phyloP scores from a whole-genome alignment of 495 filamentous ascomycete genomes.

The Aspergillus bridgeri region DNA sequence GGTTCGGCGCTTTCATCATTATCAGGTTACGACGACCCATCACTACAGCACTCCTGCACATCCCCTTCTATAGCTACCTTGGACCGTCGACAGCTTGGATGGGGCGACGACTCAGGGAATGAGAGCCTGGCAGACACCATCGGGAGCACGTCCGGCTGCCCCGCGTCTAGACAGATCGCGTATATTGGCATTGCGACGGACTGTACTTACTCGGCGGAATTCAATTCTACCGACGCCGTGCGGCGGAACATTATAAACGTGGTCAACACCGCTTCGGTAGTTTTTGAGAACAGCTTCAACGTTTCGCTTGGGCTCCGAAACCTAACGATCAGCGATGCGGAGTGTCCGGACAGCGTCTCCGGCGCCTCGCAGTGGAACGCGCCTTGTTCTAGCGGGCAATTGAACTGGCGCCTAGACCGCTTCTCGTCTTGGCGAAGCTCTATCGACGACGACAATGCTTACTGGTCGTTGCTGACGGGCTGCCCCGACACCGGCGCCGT shows the following conservation, averaged over 20 bases:
- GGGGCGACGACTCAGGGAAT: background rate
- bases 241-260: slow-evolving; percentile 66
- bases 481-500: slow-evolving; percentile 71
- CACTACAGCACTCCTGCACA: background rate
- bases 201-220: slow-evolving; percentile 71
- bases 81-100: background rate
- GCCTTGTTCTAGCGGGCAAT: slow-evolving; percentile 54
- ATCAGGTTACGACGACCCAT: background rate
- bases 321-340: slow-evolving; percentile 61
- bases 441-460: slow-evolving; percentile 66
- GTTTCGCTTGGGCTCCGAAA: slow-evolving; percentile 80
- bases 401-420: slow-evolving; percentile 69
- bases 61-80: background rate
- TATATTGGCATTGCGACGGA: slow-evolving; percentile 80
- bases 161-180: slow-evolving; percentile 71
- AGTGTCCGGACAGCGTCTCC: slow-evolving; percentile 62
- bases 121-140: slow-evolving; percentile 37
- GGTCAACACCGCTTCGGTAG: slow-evolving; percentile 74
- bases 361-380: slow-evolving; percentile 69
- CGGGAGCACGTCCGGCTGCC: slow-evolving; percentile 72
- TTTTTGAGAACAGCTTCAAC: slow-evolving; percentile 85
- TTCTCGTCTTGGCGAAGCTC: slow-evolving; percentile 79
- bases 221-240: slow-evolving; percentile 57
- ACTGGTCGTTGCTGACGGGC: slow-evolving; percentile 82
- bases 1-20: background rate